Base-by-base conservation (phyloP, 768 basidiomycete species). In the Auriscalpium vulgare region DNA sequence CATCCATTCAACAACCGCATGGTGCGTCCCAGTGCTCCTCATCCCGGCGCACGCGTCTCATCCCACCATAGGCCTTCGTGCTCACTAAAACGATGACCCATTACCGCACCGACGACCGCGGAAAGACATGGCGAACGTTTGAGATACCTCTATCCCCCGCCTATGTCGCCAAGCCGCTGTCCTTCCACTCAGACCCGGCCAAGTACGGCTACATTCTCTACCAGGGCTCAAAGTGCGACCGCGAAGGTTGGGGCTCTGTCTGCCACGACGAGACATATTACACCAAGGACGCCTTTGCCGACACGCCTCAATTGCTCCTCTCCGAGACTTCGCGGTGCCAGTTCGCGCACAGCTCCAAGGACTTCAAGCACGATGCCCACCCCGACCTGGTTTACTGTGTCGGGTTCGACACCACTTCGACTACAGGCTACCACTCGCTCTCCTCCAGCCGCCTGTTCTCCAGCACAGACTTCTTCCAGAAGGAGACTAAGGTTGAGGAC, bases 231-330 rank as follows among this genome's bases (percentile, higher is more conserved):
- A 61, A 63, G 4, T 95, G 93, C 62, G 76, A 80, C 7, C 66
- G 67, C 5, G 10, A 65, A 63, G 48, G 78, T 1, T 87, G 80
- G 85, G 75, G 70, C 4, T 62, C 72, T 1, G 62, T 73, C 1
- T 95, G 92, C 65, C 78, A 80, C 56, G 91, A 92, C 64, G 83
- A 88, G 87, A 94, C 95, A 2, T 97, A 81, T 67, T 91, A 91
- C 72, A 97, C 95, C 16, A 85, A 77, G 59, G 83, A 94, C 51
- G 87, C 84, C 0, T 98, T 99, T 73, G 71, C 78, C 21, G 78
- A 83, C 51, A 66, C 75, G 0, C 73, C 85, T 0, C 66, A 79
- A 53, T 66, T 75, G 2, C 79, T 99, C 23, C 75, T 95, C 13
- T 63, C 71, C 1, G 86, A 94, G 60, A 89, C 87, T 0, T 75